phyloP scores from a whole-genome alignment of 768 basidiomycete genomes.

The Auricularia cornea region DNA sequence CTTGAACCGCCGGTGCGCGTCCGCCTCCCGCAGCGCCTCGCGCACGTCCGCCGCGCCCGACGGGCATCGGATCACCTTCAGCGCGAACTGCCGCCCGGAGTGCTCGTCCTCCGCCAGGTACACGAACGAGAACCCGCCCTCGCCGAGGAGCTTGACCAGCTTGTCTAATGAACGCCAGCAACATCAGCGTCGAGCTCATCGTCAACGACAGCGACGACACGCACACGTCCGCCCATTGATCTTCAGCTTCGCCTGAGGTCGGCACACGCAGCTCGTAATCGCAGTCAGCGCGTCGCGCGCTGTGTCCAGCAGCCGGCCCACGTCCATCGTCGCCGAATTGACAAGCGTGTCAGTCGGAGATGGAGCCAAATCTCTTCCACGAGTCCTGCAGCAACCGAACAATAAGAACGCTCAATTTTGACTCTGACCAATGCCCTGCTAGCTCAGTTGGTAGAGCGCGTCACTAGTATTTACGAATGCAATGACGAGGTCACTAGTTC shows the following conservation, averaged over 20 bases:
- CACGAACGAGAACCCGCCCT: conserved; percentile 92
- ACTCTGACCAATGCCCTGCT: not conserved
- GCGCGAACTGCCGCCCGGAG: conserved; percentile 86
- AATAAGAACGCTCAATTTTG: no score
- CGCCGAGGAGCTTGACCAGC: conserved; percentile 87
- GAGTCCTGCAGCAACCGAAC: no score
- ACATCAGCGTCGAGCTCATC: no score
- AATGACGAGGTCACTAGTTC: no score
- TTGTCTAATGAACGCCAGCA: conserved; percentile 47
- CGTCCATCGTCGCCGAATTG: not conserved
- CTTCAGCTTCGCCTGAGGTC: conserved; percentile 79
- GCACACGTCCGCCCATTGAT: conserved; percentile 92
- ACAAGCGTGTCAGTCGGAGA: no score
- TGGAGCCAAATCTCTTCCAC: no score
- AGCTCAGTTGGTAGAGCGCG: conserved; percentile 45
- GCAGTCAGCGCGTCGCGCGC: conserved; percentile 79
- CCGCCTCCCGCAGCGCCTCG: conserved; percentile 82
- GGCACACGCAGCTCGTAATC: conserved; percentile 71
- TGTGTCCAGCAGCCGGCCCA: conserved; percentile 34
- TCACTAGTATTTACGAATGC: conserved; percentile 29
- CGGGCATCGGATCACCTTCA: conserved; percentile 95
- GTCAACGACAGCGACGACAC: no score
- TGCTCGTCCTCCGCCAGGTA: conserved; percentile 81
- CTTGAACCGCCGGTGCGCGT: conserved; percentile 93
- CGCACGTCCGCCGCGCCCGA: conserved; percentile 81